Percentiles rank a stretch among this genome's conserved stretches.
These are phyloP conservation scores for Phytophthora cactorum DNA, from an alignment of 352 stramenopile species.

Conservation along the genomic window DNA sequence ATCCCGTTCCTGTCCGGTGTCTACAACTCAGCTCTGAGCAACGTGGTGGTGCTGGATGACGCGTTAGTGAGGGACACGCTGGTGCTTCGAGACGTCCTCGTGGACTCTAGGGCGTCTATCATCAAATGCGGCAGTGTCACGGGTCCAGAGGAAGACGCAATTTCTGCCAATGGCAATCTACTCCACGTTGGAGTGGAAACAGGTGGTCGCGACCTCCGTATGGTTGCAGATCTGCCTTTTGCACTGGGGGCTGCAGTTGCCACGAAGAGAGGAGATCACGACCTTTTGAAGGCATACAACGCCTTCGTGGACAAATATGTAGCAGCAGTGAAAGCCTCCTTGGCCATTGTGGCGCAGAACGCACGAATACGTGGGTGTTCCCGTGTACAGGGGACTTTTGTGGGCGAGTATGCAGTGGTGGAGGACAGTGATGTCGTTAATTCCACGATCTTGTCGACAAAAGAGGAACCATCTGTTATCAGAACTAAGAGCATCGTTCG, in stretches of 20 bases:
- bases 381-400: slow-evolving; percentile 66
- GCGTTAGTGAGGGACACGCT: slow-evolving; percentile 78
- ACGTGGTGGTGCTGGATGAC: slow-evolving; percentile 73
- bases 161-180: slow-evolving; percentile 63
- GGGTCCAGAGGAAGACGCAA: slow-evolving; percentile 16
- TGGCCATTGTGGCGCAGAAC: slow-evolving; percentile 59
- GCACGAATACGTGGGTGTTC: slow-evolving; percentile 68
- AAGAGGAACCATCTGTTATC: slow-evolving; percentile 50
- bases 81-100: slow-evolving; percentile 54
- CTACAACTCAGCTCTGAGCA: slow-evolving; percentile 70
- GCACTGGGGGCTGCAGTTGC: slow-evolving; percentile 51
- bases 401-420: slow-evolving; percentile 64
- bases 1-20: slow-evolving; percentile 64
- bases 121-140: slow-evolving; percentile 74
- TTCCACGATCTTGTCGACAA: slow-evolving; percentile 73
- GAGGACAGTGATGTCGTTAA: slow-evolving; percentile 67
- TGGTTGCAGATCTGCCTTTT: slow-evolving; percentile 82
- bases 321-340: slow-evolving; percentile 38
- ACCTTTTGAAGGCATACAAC: slow-evolving; percentile 57
- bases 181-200: slow-evolving; percentile 87
- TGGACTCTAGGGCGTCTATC: slow-evolving; percentile 56
- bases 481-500: slow-evolving; percentile 68
- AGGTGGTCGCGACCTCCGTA: slow-evolving; percentile 70
- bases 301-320: slow-evolving; percentile 62
- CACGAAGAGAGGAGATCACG: slow-evolving; percentile 42